Evolutionary conservation across 78 protist genomes (phyloP).

Genomic region (Anaeramoeba flamelloides): DNA sequence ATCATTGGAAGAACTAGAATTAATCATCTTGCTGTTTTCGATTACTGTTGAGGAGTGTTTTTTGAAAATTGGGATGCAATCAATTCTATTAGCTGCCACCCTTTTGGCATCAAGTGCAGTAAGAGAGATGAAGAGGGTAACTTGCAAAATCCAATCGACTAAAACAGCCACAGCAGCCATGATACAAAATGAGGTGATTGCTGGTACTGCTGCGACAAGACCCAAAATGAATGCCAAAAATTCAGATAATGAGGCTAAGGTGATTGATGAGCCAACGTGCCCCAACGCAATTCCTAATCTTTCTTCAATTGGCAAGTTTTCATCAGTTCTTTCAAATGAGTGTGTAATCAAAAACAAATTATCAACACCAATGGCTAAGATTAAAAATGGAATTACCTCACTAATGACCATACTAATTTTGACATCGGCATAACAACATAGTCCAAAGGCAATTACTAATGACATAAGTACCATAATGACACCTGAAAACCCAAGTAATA

Average conservation of each 20-base stretch:
- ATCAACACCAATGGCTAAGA: constrained; percentile 61
- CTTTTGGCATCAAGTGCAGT: constrained; percentile 41
- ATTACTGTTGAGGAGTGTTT: too few relatives aligned
- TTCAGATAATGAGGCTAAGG: constrained; percentile 45
- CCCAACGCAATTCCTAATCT: constrained; percentile 30
- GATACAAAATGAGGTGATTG: constrained; percentile 39
- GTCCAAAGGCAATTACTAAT: constrained; percentile 29
- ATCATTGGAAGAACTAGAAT: too few relatives aligned
- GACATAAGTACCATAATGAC: constrained; percentile 35
- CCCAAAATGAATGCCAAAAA: constrained; percentile 52
- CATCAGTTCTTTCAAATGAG: constrained; percentile 23
- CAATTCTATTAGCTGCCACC: too few relatives aligned
- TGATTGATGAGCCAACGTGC: constrained; percentile 45
- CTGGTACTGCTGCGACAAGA: constrained; percentile 46
- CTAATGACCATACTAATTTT: constrained; percentile 52
- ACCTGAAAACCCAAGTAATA: constrained; percentile 39
- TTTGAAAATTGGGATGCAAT: too few relatives aligned
- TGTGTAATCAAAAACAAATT: constrained; percentile 50
- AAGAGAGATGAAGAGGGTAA: constrained; percentile 29
- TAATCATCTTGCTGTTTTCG: too few relatives aligned
- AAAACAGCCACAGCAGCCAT: constrained; percentile 43
- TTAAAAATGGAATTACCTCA: constrained; percentile 57
- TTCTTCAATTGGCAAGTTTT: constrained; percentile 11
- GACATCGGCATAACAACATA: constrained; percentile 13
- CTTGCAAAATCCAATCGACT: constrained; percentile 36